A percentile compares a stretch with the other conserved stretches of the same genome.
Evolutionary conservation across 192 early-diverging fungal genomes (phyloP).

Genomic region (Umbelopsis isabellina): DNA sequence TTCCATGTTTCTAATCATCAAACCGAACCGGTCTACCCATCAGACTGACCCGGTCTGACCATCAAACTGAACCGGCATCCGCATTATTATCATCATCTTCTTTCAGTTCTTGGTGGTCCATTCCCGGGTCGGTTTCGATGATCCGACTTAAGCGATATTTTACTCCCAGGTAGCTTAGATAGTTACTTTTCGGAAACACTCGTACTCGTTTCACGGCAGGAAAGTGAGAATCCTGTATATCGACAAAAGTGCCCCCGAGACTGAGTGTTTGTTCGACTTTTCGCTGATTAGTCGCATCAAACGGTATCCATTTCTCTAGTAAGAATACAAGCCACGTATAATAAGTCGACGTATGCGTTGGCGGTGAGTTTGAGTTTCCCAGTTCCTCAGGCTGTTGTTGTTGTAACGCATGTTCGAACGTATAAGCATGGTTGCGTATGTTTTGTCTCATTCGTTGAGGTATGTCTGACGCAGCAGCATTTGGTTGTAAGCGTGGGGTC

Average conservation of each 20-base stretch:
- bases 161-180: slow-evolving; percentile 37
- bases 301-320: slow-evolving; percentile 25
- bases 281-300: slow-evolving; percentile 27
- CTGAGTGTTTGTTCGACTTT: slow-evolving; percentile 36
- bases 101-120: slow-evolving; percentile 16
- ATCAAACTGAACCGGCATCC: not conserved
- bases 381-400: not conserved
- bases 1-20: not conserved
- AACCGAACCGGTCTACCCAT: not conserved
- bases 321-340: slow-evolving; percentile 35
- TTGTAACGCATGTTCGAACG: slow-evolving; percentile 29
- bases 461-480: not conserved
- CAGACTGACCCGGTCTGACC: no score
- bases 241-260: slow-evolving; percentile 34
- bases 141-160: slow-evolving; percentile 33
- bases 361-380: not conserved
- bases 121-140: slow-evolving; percentile 27
- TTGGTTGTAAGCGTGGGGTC: slow-evolving; percentile 8
- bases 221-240: slow-evolving; percentile 32
- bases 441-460: slow-evolving; percentile 27
- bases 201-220: slow-evolving; percentile 35
- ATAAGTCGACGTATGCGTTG: slow-evolving; percentile 26
- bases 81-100: not conserved
- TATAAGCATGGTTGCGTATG: slow-evolving; percentile 30
- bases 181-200: slow-evolving; percentile 35